Evolutionary conservation across 75 land plant species (phyloP).

Genomic region (Azolla pinnata): DNA sequence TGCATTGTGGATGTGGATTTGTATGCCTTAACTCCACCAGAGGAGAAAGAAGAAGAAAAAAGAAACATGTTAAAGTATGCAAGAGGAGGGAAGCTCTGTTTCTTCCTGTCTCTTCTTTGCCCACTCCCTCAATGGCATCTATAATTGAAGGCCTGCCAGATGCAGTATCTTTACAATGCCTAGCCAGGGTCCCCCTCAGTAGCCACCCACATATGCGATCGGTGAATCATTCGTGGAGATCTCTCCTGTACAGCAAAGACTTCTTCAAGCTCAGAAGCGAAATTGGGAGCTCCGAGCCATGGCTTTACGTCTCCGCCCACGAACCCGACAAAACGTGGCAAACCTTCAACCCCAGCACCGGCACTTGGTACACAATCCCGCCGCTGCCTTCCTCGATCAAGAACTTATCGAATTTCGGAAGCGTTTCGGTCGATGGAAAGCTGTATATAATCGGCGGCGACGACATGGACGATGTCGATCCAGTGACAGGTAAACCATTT

Average conservation of each 20-base stretch:
- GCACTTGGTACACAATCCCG: slow-evolving; percentile 68
- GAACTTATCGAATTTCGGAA: slow-evolving; percentile 71
- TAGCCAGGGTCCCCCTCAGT: slow-evolving; percentile 68
- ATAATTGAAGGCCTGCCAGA: slow-evolving; percentile 93
- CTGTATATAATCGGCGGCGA: slow-evolving; percentile 89
- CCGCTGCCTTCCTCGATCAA: slow-evolving; percentile 54
- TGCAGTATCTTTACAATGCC: slow-evolving; percentile 65
- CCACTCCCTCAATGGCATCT: slow-evolving; percentile 66
- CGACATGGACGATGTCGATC: slow-evolving; percentile 85
- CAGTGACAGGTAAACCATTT: no score
- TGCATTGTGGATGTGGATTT: no score
- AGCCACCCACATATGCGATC: slow-evolving; percentile 50
- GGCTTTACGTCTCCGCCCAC: slow-evolving; percentile 70
- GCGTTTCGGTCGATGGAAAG: slow-evolving; percentile 63
- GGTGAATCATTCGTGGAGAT: slow-evolving; percentile 75
- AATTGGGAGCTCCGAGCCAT: slow-evolving; percentile 53
- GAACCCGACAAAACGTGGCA: slow-evolving; percentile 93
- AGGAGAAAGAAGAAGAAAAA: no score
- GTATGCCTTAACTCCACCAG: no score
- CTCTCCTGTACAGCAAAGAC: slow-evolving; percentile 51
- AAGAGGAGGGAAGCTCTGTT: no score
- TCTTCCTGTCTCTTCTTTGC: no score
- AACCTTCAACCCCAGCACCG: slow-evolving; percentile 67
- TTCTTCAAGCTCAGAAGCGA: slow-evolving; percentile 51
- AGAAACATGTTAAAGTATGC: no score